Evolutionary conservation across 2,329 filamentous ascomycete species (phyloP).

Genomic region (Colletotrichum euphorbiae): DNA sequence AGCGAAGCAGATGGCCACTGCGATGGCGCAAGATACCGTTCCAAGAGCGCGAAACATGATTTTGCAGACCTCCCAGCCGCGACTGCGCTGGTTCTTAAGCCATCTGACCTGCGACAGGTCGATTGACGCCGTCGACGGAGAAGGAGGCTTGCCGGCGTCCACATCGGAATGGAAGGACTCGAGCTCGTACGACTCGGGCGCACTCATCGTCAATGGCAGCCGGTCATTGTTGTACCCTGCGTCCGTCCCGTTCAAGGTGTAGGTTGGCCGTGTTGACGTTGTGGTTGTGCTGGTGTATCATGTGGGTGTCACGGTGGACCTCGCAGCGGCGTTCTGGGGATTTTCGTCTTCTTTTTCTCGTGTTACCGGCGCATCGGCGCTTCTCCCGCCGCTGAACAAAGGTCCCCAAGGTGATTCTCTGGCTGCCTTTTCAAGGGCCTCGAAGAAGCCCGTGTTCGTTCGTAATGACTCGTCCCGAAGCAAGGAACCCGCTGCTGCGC

Average conservation of each 20-base stretch:
- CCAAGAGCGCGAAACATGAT: conserved; percentile 42
- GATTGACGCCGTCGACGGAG: conserved; percentile 31
- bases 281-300: neutral
- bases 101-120: conserved; percentile 34
- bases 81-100: conserved; percentile 29
- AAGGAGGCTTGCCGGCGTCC: conserved; percentile 42
- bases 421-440: no score
- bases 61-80: conserved; percentile 43
- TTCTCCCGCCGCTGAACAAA: conserved; percentile 16
- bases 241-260: neutral
- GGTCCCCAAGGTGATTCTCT: neutral
- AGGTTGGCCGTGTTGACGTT: neutral
- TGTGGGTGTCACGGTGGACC: neutral
- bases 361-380: conserved; percentile 22
- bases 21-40: conserved; percentile 33
- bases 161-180: conserved; percentile 34
- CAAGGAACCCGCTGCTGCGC: conserved; percentile 2
- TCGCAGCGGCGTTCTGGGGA: conserved; percentile 8
- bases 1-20: conserved; percentile 28
- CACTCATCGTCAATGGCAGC: conserved; percentile 26
- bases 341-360: conserved; percentile 1
- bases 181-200: conserved; percentile 36
- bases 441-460: neutral
- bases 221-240: conserved; percentile 6
- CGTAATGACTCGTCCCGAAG: conserved; percentile 1